These are phyloP conservation scores for Didymella sp. DNA, from an alignment of 2,329 filamentous ascomycete genomes.

Conservation along the genomic window DNA sequence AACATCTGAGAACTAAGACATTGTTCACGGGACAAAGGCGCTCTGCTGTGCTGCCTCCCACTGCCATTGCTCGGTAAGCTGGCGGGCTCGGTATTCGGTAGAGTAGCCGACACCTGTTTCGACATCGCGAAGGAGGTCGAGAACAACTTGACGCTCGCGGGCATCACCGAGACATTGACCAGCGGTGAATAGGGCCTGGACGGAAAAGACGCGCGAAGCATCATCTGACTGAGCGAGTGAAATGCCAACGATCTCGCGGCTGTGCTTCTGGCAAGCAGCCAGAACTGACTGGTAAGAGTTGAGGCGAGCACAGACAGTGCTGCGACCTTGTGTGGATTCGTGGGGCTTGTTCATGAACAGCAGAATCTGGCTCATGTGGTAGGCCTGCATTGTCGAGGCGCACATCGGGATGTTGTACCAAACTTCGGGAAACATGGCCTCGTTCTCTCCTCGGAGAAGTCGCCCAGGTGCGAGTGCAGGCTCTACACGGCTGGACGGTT, in stretches of 20 bases:
- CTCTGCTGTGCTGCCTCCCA: conserved; percentile 43
- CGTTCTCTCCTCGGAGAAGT: conserved; percentile 36
- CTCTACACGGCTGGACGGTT: conserved; percentile 61
- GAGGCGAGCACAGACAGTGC: conserved; percentile 62
- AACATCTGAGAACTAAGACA: neutral
- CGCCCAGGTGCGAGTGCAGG: conserved; percentile 38
- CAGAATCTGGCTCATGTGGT: conserved; percentile 69
- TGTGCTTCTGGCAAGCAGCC: conserved; percentile 63
- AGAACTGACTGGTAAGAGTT: conserved; percentile 65
- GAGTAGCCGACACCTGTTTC: conserved; percentile 70
- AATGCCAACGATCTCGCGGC: conserved; percentile 68
- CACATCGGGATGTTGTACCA: conserved; percentile 71
- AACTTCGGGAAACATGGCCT: conserved; percentile 60
- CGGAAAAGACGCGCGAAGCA: conserved; percentile 63
- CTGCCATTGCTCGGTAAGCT: conserved; percentile 59
- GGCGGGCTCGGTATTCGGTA: conserved; percentile 66
- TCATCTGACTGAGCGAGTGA: conserved; percentile 63
- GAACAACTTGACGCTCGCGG: conserved; percentile 61
- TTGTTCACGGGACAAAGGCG: conserved; percentile 26
- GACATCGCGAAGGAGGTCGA: conserved; percentile 64
- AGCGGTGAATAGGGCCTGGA: conserved; percentile 67
- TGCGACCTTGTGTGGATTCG: conserved; percentile 60
- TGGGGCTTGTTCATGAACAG: conserved; percentile 66
- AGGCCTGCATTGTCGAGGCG: conserved; percentile 70
- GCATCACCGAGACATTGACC: conserved; percentile 65